These are phyloP conservation scores for Delonix regia DNA, from an alignment of 306 rosid genomes.

Conservation along the genomic window DNA sequence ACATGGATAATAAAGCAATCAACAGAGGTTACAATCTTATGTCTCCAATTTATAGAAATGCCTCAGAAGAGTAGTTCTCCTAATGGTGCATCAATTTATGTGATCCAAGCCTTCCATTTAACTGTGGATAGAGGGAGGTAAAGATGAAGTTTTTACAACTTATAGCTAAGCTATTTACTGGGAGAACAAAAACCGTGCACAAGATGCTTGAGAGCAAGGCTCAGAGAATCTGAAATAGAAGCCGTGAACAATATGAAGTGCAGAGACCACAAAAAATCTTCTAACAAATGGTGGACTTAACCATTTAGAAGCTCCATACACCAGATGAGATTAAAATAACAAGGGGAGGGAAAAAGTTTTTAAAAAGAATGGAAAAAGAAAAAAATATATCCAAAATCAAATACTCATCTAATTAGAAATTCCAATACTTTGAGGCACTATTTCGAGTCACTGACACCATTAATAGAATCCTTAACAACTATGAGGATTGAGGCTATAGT, in stretches of 20 bases:
- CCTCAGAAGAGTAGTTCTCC: neutral
- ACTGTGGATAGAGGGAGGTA: neutral
- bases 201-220: neutral
- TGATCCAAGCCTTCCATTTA: neutral
- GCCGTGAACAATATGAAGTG: neutral
- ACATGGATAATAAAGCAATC: neutral
- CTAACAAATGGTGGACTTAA: neutral
- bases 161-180: neutral
- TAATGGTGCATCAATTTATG: no score
- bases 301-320: neutral
- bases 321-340: neutral
- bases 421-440: neutral
- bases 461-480: no score
- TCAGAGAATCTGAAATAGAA: neutral
- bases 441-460: neutral
- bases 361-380: neutral
- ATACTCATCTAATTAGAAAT: neutral
- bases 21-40: neutral
- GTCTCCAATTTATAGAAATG: neutral
- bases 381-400: neutral
- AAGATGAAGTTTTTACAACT: neutral
- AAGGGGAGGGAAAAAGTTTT: neutral
- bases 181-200: neutral
- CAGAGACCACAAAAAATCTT: neutral
- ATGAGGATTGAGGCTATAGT: neutral